Evolutionary conservation across 108 stramenopile species (phyloP).

Genomic region (Conticribra weissflogii): DNA sequence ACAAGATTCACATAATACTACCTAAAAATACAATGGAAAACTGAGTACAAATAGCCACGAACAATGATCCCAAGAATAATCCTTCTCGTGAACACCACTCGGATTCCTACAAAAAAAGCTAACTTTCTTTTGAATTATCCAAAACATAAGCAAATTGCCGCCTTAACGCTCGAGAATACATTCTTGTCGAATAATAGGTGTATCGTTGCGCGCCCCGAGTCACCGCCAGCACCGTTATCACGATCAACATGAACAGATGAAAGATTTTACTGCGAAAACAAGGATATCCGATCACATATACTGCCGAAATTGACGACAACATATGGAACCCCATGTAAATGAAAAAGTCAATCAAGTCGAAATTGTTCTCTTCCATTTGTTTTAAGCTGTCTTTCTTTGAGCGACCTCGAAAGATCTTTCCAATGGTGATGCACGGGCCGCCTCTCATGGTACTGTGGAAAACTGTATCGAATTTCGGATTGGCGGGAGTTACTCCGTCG

Average conservation of each 20-base stretch:
- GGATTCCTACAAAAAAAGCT: not conserved
- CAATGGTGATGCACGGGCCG: constrained; percentile 43
- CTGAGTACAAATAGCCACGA: not conserved
- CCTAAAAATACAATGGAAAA: too few species aligned
- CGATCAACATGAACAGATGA: constrained; percentile 26
- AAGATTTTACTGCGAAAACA: constrained; percentile 37
- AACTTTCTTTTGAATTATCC: constrained; percentile 9
- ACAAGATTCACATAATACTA: too few species aligned
- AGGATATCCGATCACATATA: constrained; percentile 53
- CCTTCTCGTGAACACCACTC: not conserved
- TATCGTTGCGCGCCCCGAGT: constrained; percentile 53
- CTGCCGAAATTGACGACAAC: constrained; percentile 24
- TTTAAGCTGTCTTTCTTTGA: constrained; percentile 42
- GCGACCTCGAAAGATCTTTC: constrained; percentile 51
- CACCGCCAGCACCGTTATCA: constrained; percentile 25
- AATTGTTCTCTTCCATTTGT: constrained; percentile 53
- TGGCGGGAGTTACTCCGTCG: constrained; percentile 17
- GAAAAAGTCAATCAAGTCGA: constrained; percentile 58
- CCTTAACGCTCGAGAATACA: constrained; percentile 51
- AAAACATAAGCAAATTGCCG: constrained; percentile 30
- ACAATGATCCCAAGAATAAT: too few species aligned
- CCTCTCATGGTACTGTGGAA: constrained; percentile 56
- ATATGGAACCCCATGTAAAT: constrained; percentile 58
- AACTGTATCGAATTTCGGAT: constrained; percentile 62
- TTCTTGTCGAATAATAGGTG: constrained; percentile 57